Conservation (phyloP, 208 protist genomes). For the Trypanosoma cruzi region DNA sequence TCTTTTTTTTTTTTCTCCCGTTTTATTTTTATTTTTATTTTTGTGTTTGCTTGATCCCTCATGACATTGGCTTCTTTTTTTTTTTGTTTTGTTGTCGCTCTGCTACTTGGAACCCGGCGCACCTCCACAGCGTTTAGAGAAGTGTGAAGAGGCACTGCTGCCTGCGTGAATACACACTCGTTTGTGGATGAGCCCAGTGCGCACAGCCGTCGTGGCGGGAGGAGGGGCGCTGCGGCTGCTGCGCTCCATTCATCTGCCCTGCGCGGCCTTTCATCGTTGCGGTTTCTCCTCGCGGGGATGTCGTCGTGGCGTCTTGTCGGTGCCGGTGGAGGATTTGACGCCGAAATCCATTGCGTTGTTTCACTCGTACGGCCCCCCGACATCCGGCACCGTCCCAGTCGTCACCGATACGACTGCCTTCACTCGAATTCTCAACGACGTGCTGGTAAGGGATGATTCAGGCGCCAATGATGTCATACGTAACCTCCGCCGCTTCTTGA, state of each 20-base stretch:
- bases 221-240: neutral
- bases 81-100: neutral
- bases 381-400: conserved; percentile 5
- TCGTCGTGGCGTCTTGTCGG: neutral
- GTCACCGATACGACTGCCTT: conserved; percentile 15
- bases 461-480: conserved; percentile 29
- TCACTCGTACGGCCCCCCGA: neutral
- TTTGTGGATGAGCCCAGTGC: neutral
- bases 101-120: neutral
- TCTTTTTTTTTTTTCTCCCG: neutral
- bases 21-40: neutral
- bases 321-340: conserved; percentile 7
- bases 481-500: conserved; percentile 34
- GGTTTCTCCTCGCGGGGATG: neutral
- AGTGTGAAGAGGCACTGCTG: neutral
- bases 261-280: neutral
- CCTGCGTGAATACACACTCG: neutral
- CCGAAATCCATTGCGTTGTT: conserved; percentile 4
- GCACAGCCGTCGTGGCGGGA: neutral
- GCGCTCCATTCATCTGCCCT: neutral
- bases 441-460: conserved; percentile 3
- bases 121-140: neutral
- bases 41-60: neutral
- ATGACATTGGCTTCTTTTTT: neutral
- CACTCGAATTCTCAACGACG: conserved; percentile 4